Base-by-base conservation (phyloP, 202 grass and related monocot genomes). In the Carex sylvatica region DNA sequence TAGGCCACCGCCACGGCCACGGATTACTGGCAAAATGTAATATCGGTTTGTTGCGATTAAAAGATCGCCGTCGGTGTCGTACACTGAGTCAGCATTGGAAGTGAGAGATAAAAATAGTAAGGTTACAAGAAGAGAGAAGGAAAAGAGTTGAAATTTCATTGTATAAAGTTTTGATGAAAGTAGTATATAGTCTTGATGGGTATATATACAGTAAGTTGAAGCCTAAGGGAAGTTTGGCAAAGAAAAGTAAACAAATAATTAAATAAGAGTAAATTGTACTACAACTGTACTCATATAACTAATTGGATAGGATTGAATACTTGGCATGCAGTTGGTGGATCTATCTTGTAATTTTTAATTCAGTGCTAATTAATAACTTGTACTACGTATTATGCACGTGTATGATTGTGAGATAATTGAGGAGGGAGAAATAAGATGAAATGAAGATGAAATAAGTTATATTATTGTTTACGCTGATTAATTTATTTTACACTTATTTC, bases 1-100 rank as follows among this genome's bases (percentile, higher is more conserved):
- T 54, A 97, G 92, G 30, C 94, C 90, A 4, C 95, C 92, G 23
- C 90, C 88, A 33, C 5, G 66, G 0, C 85, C 85, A 8, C 20
- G 64, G 58, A 5, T 31, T 0, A 84, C 63, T 15, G 94, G 88
- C 18, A 94, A 79, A 6, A 94, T 79, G 81, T 91, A 90, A 85
- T 97, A 97, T 47, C 58, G 28, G 3, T 63, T 22, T 18, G 65
- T 82, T 26, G 85, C 60, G 67, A 26, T 83, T 24, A 97, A 75
- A 85, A 74, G 42, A 59, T 87, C 23, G 13, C 88, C 87, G 6
- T 89, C 87, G 4, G 53, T 88, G 84, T 97, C n/a, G n/a, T n/a
- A n/a, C n/a, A n/a, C n/a, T n/a, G n/a, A n/a, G n/a, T n/a, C n/a
- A n/a, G n/a, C n/a, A 20, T 47, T 40, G 76, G 66, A 70, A 23